Conservation (phyloP, 2,329 filamentous ascomycete species). For the Scopulariopsis brevicaulis region DNA sequence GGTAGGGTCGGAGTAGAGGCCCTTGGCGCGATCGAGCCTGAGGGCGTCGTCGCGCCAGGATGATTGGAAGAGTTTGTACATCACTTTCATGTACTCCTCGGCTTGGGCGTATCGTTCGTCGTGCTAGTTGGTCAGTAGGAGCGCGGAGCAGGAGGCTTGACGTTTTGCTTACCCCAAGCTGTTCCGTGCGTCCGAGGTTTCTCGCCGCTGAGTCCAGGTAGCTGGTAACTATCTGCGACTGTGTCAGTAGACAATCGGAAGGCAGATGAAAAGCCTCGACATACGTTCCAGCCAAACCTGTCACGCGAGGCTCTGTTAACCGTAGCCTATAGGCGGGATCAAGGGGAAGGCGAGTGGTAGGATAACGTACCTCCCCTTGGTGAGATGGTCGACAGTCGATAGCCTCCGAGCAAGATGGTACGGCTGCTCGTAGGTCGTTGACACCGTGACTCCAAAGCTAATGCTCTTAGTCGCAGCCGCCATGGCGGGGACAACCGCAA, state of each 20-base stretch:
- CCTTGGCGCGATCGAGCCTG: conserved; percentile 41
- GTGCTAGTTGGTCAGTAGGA: conserved; percentile 26
- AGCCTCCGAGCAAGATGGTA: conserved; percentile 55
- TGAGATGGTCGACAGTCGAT: conserved; percentile 54
- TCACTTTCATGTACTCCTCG: conserved; percentile 52
- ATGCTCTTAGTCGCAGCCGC: conserved; percentile 55
- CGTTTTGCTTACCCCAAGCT: conserved; percentile 20
- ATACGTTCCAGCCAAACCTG: conserved; percentile 1
- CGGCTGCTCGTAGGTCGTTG: conserved; percentile 58
- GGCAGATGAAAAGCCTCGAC: not conserved
- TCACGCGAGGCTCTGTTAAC: not conserved
- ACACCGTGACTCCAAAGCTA: conserved; percentile 57
- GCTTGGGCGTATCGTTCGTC: conserved; percentile 54
- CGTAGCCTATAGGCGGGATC: not conserved
- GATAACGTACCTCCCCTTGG: conserved; percentile 39
- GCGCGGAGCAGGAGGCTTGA: not conserved
- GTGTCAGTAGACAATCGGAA: conserved; percentile 6
- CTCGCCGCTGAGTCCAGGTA: conserved; percentile 60
- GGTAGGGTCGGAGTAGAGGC: conserved; percentile 39
- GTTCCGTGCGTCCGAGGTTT: conserved; percentile 49
- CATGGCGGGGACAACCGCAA: conserved; percentile 52
- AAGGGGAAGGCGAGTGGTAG: not conserved
- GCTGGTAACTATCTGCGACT: conserved; percentile 50
- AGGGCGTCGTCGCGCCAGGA: conserved; percentile 60
- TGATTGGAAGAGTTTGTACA: conserved; percentile 56